Conservation (phyloP, 495 filamentous ascomycete species). For the Aspergillus ostianus region DNA sequence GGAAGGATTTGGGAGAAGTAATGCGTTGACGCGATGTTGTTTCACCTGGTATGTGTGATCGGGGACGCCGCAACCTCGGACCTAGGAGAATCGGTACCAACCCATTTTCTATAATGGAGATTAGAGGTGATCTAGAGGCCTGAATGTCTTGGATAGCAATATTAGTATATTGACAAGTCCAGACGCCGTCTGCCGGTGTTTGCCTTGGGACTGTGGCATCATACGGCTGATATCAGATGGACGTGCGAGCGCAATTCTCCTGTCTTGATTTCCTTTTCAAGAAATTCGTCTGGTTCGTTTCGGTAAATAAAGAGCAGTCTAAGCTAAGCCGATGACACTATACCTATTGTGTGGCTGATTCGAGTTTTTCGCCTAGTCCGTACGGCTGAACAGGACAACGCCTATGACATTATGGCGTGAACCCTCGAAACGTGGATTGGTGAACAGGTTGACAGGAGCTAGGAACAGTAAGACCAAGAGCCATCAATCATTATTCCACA, state of each 20-base stretch:
- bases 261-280: not conserved
- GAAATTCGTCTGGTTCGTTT: not conserved
- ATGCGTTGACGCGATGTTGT: not conserved
- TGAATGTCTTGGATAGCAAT: not conserved
- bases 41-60: not conserved
- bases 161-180: not conserved
- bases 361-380: not conserved
- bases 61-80: not conserved
- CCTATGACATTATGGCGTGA: not conserved
- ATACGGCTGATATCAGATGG: not conserved
- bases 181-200: not conserved
- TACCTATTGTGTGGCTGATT: not conserved
- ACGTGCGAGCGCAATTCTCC: not conserved
- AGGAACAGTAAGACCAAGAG: not conserved
- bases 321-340: not conserved
- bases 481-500: not conserved
- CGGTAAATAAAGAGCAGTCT: not conserved
- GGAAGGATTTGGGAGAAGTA: not conserved
- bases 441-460: not conserved
- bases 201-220: not conserved
- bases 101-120: not conserved
- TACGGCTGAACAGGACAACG: not conserved
- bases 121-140: not conserved
- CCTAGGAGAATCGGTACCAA: not conserved
- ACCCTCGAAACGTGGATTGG: not conserved